A percentile compares a stretch with the other conserved stretches of the same genome.
Evolutionary conservation across 1,139 yeast genomes (phyloP).

Genomic region (Kluyveromyces sp.): DNA sequence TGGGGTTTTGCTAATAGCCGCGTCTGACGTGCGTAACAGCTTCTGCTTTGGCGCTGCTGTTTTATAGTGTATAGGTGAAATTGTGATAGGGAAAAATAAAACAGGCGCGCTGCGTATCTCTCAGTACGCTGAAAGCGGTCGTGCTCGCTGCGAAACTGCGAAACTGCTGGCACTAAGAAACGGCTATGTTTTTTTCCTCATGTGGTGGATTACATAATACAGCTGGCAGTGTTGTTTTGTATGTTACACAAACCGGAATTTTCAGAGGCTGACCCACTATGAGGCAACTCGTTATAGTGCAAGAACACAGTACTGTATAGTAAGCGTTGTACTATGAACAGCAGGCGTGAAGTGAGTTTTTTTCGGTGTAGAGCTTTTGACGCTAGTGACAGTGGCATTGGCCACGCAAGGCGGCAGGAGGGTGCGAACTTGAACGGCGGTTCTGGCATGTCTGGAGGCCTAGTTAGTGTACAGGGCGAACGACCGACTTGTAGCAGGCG

Average conservation of each 20-base stretch:
- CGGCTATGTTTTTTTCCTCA: too few species aligned
- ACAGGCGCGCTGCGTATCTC: background rate
- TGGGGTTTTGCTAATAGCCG: background rate
- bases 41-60: too few species aligned
- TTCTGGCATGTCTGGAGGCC: background rate
- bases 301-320: too few species aligned
- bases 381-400: background rate
- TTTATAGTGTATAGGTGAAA: background rate
- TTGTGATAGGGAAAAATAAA: background rate
- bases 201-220: too few species aligned
- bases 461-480: too few species aligned
- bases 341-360: too few species aligned
- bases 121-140: background rate
- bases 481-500: background rate
- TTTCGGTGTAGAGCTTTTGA: background rate
- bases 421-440: background rate
- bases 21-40: background rate
- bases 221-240: too few species aligned
- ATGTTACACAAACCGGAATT: too few species aligned
- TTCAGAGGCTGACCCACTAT: too few species aligned
- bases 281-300: too few species aligned
- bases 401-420: background rate
- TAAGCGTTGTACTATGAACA: too few species aligned
- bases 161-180: background rate
- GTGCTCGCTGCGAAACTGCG: conserved; percentile 4